These are phyloP conservation scores for Rhizophagus prolifer DNA, from an alignment of 192 early-diverging fungal genomes.

Conservation along the genomic window DNA sequence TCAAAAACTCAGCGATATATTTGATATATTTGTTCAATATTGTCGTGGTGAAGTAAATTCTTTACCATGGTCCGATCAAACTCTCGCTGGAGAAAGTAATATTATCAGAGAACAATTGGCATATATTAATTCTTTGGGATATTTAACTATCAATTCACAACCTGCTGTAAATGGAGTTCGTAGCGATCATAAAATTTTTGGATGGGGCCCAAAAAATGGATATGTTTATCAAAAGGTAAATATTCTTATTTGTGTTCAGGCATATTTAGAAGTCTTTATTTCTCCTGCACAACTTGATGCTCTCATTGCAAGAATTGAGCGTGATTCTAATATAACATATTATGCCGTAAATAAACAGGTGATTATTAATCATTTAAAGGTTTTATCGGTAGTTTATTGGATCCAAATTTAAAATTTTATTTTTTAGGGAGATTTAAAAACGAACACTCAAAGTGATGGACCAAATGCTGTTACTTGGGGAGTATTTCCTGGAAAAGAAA, in stretches of 20 bases:
- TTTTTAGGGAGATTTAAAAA: constrained; percentile 77
- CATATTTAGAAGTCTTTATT: constrained; percentile 96
- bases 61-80: constrained; percentile 90
- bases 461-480: constrained; percentile 99
- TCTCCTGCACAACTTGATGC: constrained; percentile 61
- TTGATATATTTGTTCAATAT: constrained; percentile 78
- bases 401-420: background rate
- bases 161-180: constrained; percentile 89
- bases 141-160: constrained; percentile 94
- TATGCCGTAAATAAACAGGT: constrained; percentile 83
- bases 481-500: constrained; percentile 94
- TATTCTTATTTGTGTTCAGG: constrained; percentile 28
- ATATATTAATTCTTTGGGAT: constrained; percentile 73
- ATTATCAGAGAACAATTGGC: constrained; percentile 69
- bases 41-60: constrained; percentile 73
- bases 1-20: constrained; percentile 62
- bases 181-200: constrained; percentile 72
- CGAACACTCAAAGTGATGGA: constrained; percentile 82
- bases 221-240: constrained; percentile 91
- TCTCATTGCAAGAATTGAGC: constrained; percentile 71
- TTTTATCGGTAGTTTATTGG: background rate
- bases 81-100: constrained; percentile 69
- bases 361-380: background rate
- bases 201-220: constrained; percentile 97
- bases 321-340: constrained; percentile 76